phyloP scores from a whole-genome alignment of 768 basidiomycete species.

The Saitozyma podzolica region DNA sequence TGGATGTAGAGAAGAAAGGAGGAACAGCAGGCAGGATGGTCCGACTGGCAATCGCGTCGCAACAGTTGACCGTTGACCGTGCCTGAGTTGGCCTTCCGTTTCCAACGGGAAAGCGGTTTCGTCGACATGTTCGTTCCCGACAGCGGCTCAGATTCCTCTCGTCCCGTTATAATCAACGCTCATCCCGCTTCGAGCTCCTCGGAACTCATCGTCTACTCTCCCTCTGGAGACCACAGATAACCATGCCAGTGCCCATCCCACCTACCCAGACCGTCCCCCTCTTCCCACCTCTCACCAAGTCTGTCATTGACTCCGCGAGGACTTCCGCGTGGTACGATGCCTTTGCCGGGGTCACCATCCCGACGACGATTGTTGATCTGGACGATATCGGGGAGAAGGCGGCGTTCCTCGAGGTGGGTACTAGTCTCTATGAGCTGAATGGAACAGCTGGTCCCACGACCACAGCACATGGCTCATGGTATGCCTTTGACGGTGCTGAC shows the following conservation, averaged over 20 bases:
- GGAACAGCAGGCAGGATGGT: no score
- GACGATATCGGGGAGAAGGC: conserved; percentile 31
- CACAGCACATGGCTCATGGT: no score
- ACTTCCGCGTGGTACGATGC: conserved; percentile 36
- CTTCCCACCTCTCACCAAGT: conserved; percentile 2
- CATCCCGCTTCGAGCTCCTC: no score
- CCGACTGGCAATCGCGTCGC: no score
- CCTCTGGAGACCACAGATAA: not conserved
- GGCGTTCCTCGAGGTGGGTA: conserved; percentile 33
- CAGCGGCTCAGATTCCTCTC: no score
- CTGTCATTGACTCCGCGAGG: conserved; percentile 31
- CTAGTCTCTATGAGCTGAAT: not conserved
- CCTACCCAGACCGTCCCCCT: not conserved
- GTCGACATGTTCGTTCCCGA: no score
- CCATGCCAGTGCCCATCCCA: conserved; percentile 25
- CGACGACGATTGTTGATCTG: conserved; percentile 31
- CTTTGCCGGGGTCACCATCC: conserved; percentile 28
- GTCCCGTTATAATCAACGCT: no score
- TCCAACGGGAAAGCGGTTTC: no score
- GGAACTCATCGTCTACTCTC: no score
- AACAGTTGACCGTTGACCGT: no score
- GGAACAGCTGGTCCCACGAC: not conserved
- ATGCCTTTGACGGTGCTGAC: conserved; percentile 8
- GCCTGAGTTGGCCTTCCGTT: no score
- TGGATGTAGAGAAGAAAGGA: not conserved